A percentile compares a stretch with the other conserved stretches of the same genome.
Evolutionary conservation across 352 stramenopile genomes (phyloP).

Genomic region (Globisporangium cylindrosporum): DNA sequence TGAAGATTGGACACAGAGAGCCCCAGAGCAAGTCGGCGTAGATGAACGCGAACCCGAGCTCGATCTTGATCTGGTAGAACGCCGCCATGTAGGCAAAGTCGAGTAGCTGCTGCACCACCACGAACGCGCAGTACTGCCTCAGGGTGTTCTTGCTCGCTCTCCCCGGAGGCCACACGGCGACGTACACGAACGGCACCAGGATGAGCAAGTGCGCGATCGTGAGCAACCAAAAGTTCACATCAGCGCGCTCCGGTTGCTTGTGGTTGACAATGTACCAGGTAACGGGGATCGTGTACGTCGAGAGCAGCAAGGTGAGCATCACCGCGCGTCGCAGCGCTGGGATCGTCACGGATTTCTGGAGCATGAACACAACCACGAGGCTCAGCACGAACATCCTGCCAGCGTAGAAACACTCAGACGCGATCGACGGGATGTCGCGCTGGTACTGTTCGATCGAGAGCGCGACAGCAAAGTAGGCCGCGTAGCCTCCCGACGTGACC

Average conservation of each 20-base stretch:
- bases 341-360: conserved; percentile 41
- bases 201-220: conserved; percentile 23
- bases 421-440: conserved; percentile 1
- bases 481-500: conserved; percentile 12
- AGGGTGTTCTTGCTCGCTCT: conserved; percentile 15
- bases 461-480: conserved; percentile 13
- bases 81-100: conserved; percentile 16
- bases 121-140: conserved; percentile 26
- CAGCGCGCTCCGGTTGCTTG: background rate
- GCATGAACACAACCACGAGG: conserved; percentile 36
- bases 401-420: conserved; percentile 25
- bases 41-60: conserved; percentile 14
- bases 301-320: conserved; percentile 24
- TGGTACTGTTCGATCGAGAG: conserved; percentile 16
- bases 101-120: background rate
- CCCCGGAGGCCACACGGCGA: background rate
- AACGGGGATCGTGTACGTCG: conserved; percentile 27
- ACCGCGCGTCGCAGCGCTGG: conserved; percentile 31
- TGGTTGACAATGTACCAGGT: conserved; percentile 8
- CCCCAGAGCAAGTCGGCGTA: conserved; percentile 17
- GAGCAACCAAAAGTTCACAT: conserved; percentile 8
- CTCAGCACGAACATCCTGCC: conserved; percentile 36
- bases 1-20: conserved; percentile 37
- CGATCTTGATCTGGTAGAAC: conserved; percentile 6
- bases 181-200: conserved; percentile 14